A percentile compares a stretch with the other conserved stretches of the same genome.
Evolutionary conservation across 805 yeast species (phyloP).

Genomic region (Suhomyces xylopsoci): DNA sequence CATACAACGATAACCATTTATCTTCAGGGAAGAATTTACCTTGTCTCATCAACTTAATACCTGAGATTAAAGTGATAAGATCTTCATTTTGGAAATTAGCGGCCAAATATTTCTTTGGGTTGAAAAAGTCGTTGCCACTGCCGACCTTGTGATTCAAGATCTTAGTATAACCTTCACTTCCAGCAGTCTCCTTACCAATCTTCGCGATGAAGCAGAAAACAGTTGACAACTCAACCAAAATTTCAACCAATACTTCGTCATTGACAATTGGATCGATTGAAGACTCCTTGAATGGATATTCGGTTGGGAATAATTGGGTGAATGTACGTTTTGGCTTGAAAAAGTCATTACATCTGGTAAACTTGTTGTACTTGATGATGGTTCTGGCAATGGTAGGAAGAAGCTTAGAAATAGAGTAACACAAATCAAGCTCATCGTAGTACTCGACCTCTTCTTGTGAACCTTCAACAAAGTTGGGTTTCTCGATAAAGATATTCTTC

Average conservation of each 20-base stretch:
- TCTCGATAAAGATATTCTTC: constrained; percentile 21
- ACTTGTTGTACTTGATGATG: constrained; percentile 51
- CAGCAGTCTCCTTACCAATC: constrained; percentile 43
- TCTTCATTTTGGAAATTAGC: constrained; percentile 44
- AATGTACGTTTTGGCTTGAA: constrained; percentile 62
- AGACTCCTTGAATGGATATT: constrained; percentile 59
- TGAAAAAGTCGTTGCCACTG: constrained; percentile 35
- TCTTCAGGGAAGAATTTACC: constrained; percentile 61
- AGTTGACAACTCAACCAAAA: constrained; percentile 64
- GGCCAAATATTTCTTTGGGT: constrained; percentile 40
- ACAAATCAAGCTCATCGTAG: constrained; percentile 31
- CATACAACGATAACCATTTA: constrained; percentile 71
- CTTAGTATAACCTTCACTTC: constrained; percentile 40
- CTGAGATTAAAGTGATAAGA: constrained; percentile 41
- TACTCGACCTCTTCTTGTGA: constrained; percentile 12
- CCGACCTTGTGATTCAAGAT: constrained; percentile 31
- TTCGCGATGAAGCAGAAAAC: constrained; percentile 56
- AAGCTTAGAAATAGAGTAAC: constrained; percentile 49
- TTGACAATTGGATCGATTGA: constrained; percentile 74
- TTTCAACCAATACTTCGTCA: constrained; percentile 67
- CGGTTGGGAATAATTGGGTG: constrained; percentile 65
- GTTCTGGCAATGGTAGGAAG: constrained; percentile 53
- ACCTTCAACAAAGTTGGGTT: constrained; percentile 11
- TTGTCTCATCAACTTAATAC: constrained; percentile 49
- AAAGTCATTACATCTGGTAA: constrained; percentile 43